Percentiles rank a stretch among this genome's conserved stretches.
These are phyloP conservation scores for Baorangia bicolor DNA, from an alignment of 768 basidiomycete genomes.

Conservation along the genomic window DNA sequence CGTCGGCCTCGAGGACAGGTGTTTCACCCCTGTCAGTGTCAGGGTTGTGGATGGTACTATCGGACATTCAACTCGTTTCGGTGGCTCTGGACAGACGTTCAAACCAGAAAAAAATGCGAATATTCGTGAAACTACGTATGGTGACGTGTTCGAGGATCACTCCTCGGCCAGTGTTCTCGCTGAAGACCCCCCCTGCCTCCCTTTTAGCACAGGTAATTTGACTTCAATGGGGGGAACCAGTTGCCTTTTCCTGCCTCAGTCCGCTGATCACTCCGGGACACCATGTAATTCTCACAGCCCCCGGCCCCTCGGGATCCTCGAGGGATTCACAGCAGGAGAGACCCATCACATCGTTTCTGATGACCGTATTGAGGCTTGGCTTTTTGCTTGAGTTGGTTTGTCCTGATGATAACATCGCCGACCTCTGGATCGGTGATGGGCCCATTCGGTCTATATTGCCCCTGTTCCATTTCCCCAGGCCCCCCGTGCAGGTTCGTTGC, in stretches of 20 bases:
- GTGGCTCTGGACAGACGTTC: neutral
- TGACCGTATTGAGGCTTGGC: slow-evolving; percentile 10
- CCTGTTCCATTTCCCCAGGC: slow-evolving; percentile 20
- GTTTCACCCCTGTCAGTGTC: slow-evolving; percentile 2
- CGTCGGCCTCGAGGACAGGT: slow-evolving; percentile 5
- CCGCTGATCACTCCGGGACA: slow-evolving; percentile 4
- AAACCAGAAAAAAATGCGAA: neutral
- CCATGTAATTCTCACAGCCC: too few species aligned
- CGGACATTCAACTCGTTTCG: neutral
- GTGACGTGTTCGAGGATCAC: neutral
- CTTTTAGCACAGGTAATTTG: neutral
- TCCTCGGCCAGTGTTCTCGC: slow-evolving; percentile 14
- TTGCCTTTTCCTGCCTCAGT: neutral
- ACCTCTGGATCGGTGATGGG: slow-evolving; percentile 1
- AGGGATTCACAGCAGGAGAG: slow-evolving; percentile 12
- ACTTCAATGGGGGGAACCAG: neutral
- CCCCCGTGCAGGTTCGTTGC: slow-evolving; percentile 3
- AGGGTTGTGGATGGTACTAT: slow-evolving; percentile 3
- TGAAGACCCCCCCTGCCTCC: neutral
- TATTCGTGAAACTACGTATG: neutral
- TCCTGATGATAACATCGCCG: slow-evolving; percentile 4
- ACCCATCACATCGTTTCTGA: neutral
- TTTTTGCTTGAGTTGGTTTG: slow-evolving; percentile 7
- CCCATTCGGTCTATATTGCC: slow-evolving; percentile 12
- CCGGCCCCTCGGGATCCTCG: slow-evolving; percentile 3